Conservation (phyloP, 495 filamentous ascomycete genomes). For the Extremus antarcticus region DNA sequence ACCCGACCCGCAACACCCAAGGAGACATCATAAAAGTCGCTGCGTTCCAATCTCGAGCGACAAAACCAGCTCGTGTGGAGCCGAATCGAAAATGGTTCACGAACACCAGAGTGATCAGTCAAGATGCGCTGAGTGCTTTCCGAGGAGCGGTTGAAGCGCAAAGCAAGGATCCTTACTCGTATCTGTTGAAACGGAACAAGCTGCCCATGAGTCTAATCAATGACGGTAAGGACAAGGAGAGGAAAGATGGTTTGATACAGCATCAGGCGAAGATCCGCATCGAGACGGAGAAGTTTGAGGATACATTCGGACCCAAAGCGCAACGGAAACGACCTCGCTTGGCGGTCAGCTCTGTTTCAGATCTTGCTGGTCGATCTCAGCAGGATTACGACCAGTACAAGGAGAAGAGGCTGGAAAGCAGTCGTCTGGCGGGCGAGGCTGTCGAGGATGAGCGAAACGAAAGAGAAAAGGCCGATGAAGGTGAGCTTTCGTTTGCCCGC, state of each 20-base stretch:
- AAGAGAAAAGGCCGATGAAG: conserved; percentile 32
- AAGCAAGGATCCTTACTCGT: conserved; percentile 80
- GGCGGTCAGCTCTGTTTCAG: conserved; percentile 64
- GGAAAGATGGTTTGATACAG: conserved; percentile 76
- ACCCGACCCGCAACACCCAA: conserved; percentile 58
- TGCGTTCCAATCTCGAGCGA: conserved; percentile 66
- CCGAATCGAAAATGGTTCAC: conserved; percentile 84
- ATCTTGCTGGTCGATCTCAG: conserved; percentile 67
- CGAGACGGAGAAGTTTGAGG: conserved; percentile 71
- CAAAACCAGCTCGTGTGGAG: conserved; percentile 78
- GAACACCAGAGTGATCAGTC: conserved; percentile 60
- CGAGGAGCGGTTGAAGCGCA: conserved; percentile 86
- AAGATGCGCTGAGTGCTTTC: conserved; percentile 67
- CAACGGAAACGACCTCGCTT: conserved; percentile 88
- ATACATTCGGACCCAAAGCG: conserved; percentile 87
- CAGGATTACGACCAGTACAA: conserved; percentile 69
- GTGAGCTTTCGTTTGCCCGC: conserved; percentile 53
- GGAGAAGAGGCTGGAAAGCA: conserved; percentile 63
- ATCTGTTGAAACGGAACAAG: conserved; percentile 89
- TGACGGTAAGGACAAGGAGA: conserved; percentile 57
- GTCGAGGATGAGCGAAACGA: conserved; percentile 30
- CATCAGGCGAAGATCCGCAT: conserved; percentile 92
- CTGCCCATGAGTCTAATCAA: conserved; percentile 72
- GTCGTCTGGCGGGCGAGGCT: conserved; percentile 53
- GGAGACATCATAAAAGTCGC: conserved; percentile 77